Evolutionary conservation across 306 rosid genomes (phyloP).

Genomic region (Cyclanthera cordifolia): DNA sequence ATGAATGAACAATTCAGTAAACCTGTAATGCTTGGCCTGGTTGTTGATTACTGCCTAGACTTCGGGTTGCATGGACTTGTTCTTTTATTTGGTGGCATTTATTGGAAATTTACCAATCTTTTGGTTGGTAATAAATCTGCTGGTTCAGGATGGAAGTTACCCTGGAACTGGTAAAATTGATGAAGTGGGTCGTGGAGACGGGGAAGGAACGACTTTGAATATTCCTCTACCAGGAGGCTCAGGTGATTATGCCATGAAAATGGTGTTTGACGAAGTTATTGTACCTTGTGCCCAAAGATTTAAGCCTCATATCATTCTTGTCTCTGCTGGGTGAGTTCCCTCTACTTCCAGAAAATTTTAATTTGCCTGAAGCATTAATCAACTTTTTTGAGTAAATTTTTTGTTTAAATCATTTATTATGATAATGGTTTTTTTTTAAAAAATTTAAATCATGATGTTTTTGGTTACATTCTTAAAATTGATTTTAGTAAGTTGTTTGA

Average conservation of each 20-base stretch:
- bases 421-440: not conserved
- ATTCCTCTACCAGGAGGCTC: conserved; percentile 95
- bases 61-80: not conserved
- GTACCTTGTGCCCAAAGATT: conserved; percentile 82
- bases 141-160: conserved; percentile 74
- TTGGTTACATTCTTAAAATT: not conserved
- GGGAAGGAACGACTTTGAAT: conserved; percentile 83
- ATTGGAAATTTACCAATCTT: not conserved
- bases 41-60: not conserved
- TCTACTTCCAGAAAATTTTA: not conserved
- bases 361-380: not conserved
- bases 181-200: conserved; percentile 67
- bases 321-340: conserved; percentile 88
- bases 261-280: conserved; percentile 72
- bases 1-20: not conserved
- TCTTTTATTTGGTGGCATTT: not conserved
- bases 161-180: conserved; percentile 90
- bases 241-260: conserved; percentile 66
- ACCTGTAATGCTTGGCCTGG: not conserved
- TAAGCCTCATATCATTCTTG: conserved; percentile 84
- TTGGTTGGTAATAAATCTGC: not conserved
- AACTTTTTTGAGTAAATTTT: not conserved
- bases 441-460: not conserved
- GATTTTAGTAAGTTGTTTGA: no score
- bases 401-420: not conserved